Evolutionary conservation across 805 yeast species (phyloP).

Genomic region (Ogataea pilisensis): DNA sequence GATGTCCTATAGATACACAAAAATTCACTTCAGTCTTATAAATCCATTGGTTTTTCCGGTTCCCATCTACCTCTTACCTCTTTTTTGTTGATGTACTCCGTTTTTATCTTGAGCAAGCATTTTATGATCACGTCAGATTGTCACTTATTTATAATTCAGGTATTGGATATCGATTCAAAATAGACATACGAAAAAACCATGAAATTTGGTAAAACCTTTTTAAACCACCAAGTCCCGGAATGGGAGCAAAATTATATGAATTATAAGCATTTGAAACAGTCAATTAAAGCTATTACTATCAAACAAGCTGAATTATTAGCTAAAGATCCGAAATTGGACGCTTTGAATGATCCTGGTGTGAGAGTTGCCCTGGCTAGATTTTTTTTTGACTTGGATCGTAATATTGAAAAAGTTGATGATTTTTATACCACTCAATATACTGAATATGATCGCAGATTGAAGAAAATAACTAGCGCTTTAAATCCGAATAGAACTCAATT

Average conservation of each 20-base stretch:
- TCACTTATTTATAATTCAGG: no score
- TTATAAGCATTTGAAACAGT: conserved; percentile 78
- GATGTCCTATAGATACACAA: no score
- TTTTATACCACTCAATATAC: conserved; percentile 69
- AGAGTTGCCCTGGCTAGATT: conserved; percentile 55
- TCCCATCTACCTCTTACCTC: no score
- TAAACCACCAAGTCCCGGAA: conserved; percentile 88
- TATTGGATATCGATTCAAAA: not conserved
- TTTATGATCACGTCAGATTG: no score
- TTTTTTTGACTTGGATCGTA: conserved; percentile 73
- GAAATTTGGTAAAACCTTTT: conserved; percentile 80
- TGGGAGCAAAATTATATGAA: conserved; percentile 83
- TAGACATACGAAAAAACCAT: conserved; percentile 31
- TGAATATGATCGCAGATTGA: conserved; percentile 71
- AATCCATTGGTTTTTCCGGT: no score
- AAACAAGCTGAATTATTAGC: conserved; percentile 35
- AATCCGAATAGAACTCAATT: conserved; percentile 25
- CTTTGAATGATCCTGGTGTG: conserved; percentile 39
- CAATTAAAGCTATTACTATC: conserved; percentile 59
- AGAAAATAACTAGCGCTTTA: conserved; percentile 40
- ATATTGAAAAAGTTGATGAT: conserved; percentile 74
- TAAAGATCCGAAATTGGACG: conserved; percentile 26
- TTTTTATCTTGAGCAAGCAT: no score
- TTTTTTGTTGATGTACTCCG: no score
- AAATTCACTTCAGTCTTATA: no score